phyloP scores from a whole-genome alignment of 331 rosid genomes.

The Acacia concinna region DNA sequence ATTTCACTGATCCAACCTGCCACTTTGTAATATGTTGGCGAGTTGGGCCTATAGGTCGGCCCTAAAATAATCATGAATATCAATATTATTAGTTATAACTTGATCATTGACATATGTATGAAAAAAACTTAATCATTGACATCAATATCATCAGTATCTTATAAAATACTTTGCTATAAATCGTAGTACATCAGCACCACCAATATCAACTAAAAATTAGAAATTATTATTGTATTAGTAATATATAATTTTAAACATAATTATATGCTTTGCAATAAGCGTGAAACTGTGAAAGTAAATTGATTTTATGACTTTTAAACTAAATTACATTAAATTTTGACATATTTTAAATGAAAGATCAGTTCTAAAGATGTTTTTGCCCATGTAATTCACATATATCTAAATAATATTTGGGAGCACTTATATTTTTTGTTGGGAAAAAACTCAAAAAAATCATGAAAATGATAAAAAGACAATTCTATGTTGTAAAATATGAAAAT shows the following conservation, averaged over 20 bases:
- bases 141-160: not conserved
- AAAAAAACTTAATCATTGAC: no score
- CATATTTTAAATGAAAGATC: not conserved
- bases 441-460: no score
- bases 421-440: no score
- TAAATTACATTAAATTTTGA: not conserved
- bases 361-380: no score
- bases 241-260: not conserved
- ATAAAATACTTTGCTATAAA: not conserved
- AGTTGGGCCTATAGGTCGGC: not conserved
- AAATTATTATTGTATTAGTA: not conserved
- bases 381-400: no score
- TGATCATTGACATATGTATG: no score
- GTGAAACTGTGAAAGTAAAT: not conserved
- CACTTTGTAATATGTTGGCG: no score
- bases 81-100: no score
- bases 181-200: not conserved
- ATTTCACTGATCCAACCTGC: no score
- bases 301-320: not conserved
- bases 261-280: not conserved
- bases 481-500: no score
- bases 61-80: no score
- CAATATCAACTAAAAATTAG: not conserved
- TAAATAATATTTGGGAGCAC: not conserved
- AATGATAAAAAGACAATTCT: no score